Base-by-base conservation (phyloP, 2,329 filamentous ascomycete genomes). In the Trichoderma asperellum region DNA sequence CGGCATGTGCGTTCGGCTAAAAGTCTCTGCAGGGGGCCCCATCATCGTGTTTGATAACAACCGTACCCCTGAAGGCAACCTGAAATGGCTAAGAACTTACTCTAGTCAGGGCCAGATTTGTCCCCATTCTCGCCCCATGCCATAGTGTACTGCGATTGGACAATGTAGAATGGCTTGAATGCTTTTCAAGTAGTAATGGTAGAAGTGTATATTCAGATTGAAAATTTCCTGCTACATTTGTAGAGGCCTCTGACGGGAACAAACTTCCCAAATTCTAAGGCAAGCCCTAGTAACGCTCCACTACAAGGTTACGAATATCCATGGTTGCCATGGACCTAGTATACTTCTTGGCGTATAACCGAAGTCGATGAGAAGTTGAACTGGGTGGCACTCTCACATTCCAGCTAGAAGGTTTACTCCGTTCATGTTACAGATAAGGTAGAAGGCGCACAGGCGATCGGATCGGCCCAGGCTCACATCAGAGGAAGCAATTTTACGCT, bases 371-470 rank as follows among this genome's bases (percentile, higher is more conserved):
- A 47, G 27, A 65, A n/a, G 35, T 18, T 47, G 34, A 10, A n/a
- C 27, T 37, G 40, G 40, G 49, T 37, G 18, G 57, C n/a, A 37
- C 35, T 16, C 14, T n/a, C 34, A 21, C 27, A 37, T 37, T 21
- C 34, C 57, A 14, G 35, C 35, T 59, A 21, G 29, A n/a, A 65
- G 24, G 32, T 58, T 35, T 49, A 27, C 63, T 49, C 55, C 32
- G 40, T 65, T 32, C 37, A 55, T 52, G 63, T 59, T 35, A 52
- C 63, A 67, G 63, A 67, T 67, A 59, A 67, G 40, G 55, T 59
- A 59, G 55, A 67, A 37, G 11, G 55, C 63, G 53, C 63, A 67
- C 40, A 67, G 32, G 63, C 63, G 55, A 67, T 67, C 63, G 53
- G 55, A 67, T 67, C 63, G 55, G n/a, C 12, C 63, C 40, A 67